phyloP scores from a whole-genome alignment of 805 yeast genomes.

The Danielia reshetovae region DNA sequence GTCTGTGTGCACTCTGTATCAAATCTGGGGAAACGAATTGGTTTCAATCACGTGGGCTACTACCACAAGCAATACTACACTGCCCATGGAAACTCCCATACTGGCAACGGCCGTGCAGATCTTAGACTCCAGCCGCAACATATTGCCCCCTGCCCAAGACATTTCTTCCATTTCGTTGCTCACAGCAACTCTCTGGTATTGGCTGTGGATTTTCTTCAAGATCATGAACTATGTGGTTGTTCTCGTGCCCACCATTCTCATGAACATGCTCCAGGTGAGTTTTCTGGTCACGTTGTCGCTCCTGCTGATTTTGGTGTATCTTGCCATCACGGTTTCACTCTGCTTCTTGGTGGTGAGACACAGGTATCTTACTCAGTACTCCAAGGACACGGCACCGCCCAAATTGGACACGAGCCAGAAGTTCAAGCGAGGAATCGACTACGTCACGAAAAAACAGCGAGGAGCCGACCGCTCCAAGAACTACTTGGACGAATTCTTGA shows the following conservation, averaged over 20 bases:
- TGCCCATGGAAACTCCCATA: too few relatives aligned
- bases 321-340: constrained; percentile 26
- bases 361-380: constrained; percentile 59
- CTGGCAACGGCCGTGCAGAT: too few relatives aligned
- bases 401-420: constrained; percentile 28
- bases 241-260: constrained; percentile 7
- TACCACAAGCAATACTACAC: too few relatives aligned
- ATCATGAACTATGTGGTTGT: constrained; percentile 14
- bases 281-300: constrained; percentile 51
- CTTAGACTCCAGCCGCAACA: too few relatives aligned
- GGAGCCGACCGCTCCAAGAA: constrained; percentile 41
- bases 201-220: constrained; percentile 19
- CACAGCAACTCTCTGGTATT: constrained; percentile 10
- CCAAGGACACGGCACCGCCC: constrained; percentile 31
- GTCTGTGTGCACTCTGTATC: too few relatives aligned
- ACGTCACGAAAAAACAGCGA: constrained; percentile 28
- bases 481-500: constrained; percentile 82
- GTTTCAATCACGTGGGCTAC: too few relatives aligned
- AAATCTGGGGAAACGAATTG: too few relatives aligned
- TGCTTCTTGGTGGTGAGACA: constrained; percentile 54
- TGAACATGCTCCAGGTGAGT: constrained; percentile 36
- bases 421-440: constrained; percentile 32
- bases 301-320: constrained; percentile 38
- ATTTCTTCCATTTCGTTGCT: constrained; percentile 1
- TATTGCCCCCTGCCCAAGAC: background rate